phyloP scores from a whole-genome alignment of 306 rosid genomes.

The Potentilla sterilis region DNA sequence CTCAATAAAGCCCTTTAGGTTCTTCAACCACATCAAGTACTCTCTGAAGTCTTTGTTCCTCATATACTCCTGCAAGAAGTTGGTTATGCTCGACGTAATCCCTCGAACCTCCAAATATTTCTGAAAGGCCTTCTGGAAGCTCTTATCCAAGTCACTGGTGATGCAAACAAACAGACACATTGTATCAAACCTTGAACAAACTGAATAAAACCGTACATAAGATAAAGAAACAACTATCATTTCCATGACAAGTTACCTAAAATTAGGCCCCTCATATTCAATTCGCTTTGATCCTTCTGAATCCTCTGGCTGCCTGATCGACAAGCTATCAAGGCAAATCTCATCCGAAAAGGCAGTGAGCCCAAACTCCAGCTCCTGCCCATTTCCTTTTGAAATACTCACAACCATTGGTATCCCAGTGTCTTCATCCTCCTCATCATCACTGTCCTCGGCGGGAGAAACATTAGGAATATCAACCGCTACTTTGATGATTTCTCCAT shows the following conservation, averaged over 20 bases:
- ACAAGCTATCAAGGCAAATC: conserved; percentile 68
- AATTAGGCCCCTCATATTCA: conserved; percentile 82
- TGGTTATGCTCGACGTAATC: conserved; percentile 50
- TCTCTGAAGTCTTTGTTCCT: conserved; percentile 57
- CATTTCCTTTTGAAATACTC: conserved; percentile 51
- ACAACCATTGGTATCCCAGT: conserved; percentile 77
- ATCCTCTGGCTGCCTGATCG: conserved; percentile 47
- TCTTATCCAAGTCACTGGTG: conserved; percentile 82
- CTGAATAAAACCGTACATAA: not conserved
- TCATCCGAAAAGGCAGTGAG: conserved; percentile 69
- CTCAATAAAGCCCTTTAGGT: conserved; percentile 67
- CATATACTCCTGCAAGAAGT: conserved; percentile 73
- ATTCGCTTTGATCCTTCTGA: conserved; percentile 36
- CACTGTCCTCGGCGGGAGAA: conserved; percentile 28
- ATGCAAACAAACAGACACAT: not conserved
- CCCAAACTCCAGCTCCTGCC: conserved; percentile 65
- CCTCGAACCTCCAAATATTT: conserved; percentile 79
- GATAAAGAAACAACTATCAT: not conserved
- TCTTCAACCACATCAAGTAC: conserved; percentile 76
- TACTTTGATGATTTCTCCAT: conserved; percentile 64
- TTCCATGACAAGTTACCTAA: not conserved
- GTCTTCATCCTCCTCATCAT: conserved; percentile 26
- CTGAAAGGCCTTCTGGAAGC: conserved; percentile 73
- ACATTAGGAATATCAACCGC: conserved; percentile 66
- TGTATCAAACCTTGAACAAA: not conserved